Evolutionary conservation across 2,329 filamentous ascomycete species (phyloP).

Genomic region (Fonsecaea nubica): DNA sequence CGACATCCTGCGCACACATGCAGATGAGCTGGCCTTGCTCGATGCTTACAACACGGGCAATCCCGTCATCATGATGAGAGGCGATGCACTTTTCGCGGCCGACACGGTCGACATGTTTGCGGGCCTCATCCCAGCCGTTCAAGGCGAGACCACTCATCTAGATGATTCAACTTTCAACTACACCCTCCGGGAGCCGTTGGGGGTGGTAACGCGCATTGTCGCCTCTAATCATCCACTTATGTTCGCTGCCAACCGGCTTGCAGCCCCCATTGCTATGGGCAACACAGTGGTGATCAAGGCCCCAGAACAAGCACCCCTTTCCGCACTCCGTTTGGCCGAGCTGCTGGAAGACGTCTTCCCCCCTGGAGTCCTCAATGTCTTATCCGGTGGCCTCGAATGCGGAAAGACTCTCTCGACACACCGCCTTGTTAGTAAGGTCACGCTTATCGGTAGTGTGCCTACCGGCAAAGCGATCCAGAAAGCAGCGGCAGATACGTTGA

Average conservation of each 20-base stretch:
- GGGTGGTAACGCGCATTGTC: slow-evolving; percentile 81
- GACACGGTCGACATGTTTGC: slow-evolving; percentile 41
- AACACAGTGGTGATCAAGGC: slow-evolving; percentile 67
- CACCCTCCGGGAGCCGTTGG: slow-evolving; percentile 75
- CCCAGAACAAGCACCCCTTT: slow-evolving; percentile 67
- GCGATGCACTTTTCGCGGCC: slow-evolving; percentile 38
- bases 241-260: slow-evolving; percentile 81
- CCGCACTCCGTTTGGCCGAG: slow-evolving; percentile 52
- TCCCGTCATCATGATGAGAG: slow-evolving; percentile 40
- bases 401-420: slow-evolving; percentile 45
- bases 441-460: slow-evolving; percentile 48
- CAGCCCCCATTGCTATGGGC: slow-evolving; percentile 65
- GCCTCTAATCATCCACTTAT: slow-evolving; percentile 82
- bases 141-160: slow-evolving; percentile 40
- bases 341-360: slow-evolving; percentile 48
- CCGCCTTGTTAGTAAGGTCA: slow-evolving; percentile 50
- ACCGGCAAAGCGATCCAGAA: slow-evolving; percentile 50
- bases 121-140: slow-evolving; percentile 40
- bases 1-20: slow-evolving; percentile 41
- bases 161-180: slow-evolving; percentile 70
- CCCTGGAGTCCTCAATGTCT: slow-evolving; percentile 50
- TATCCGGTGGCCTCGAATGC: slow-evolving; percentile 43
- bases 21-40: slow-evolving; percentile 41
- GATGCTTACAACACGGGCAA: slow-evolving; percentile 45
- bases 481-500: slow-evolving; percentile 52